phyloP scores from a whole-genome alignment of 2,329 filamentous ascomycete species.

The Fusarium sp. region DNA sequence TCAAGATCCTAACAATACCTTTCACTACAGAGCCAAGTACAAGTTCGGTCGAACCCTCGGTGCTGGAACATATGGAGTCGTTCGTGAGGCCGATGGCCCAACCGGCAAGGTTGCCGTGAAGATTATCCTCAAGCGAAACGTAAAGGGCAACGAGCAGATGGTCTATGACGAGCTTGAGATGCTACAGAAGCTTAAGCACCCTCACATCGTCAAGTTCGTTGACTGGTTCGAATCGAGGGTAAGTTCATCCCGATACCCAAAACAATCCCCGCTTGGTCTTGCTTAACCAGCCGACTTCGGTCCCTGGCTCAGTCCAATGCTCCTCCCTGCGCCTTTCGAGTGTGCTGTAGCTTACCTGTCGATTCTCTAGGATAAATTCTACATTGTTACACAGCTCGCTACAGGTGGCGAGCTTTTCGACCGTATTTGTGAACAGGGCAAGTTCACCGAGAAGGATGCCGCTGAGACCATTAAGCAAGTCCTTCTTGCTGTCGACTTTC shows the following conservation, averaged over 20 bases:
- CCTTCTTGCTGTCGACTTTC: slow-evolving; percentile 90
- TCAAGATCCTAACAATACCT: slow-evolving; percentile 44
- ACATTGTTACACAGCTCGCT: slow-evolving; percentile 96
- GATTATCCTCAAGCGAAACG: slow-evolving; percentile 99
- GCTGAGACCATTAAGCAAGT: slow-evolving; percentile 96
- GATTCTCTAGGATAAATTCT: slow-evolving; percentile 88
- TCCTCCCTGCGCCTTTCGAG: slow-evolving; percentile 2
- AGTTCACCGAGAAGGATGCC: slow-evolving; percentile 98
- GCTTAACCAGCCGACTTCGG: slow-evolving; percentile 2
- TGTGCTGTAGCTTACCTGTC: slow-evolving; percentile 21
- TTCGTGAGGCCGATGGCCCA: slow-evolving; percentile 90
- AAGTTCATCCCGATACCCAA: slow-evolving; percentile 49
- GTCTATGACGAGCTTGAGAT: slow-evolving; percentile 97
- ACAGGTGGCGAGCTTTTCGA: slow-evolving; percentile 98
- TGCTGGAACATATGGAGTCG: slow-evolving; percentile 97
- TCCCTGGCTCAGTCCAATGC: slow-evolving; percentile 1
- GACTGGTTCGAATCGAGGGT: slow-evolving; percentile 99
- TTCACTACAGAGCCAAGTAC: slow-evolving; percentile 77
- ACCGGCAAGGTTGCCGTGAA: slow-evolving; percentile 93
- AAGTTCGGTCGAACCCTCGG: slow-evolving; percentile 93
- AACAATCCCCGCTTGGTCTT: neutral
- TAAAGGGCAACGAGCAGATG: slow-evolving; percentile 98
- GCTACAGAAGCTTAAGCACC: slow-evolving; percentile 90
- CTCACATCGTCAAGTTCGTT: slow-evolving; percentile 95
- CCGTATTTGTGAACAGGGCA: slow-evolving; percentile 96